A percentile compares a stretch with the other conserved stretches of the same genome.
phyloP scores from a whole-genome alignment of 2,329 filamentous ascomycete species.

The Nectriaceae sp. region DNA sequence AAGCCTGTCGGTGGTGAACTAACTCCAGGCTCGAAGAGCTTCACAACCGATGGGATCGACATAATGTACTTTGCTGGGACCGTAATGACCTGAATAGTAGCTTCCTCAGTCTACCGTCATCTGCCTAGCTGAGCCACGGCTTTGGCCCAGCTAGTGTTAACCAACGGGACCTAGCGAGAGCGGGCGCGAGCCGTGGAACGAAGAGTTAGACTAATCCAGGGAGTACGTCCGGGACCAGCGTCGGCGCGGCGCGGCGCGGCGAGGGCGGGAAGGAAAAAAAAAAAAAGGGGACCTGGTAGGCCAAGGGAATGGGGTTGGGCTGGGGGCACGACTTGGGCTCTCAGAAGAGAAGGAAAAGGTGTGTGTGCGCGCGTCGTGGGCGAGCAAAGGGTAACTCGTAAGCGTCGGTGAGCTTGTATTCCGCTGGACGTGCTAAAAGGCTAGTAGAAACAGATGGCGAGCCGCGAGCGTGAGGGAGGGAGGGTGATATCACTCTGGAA shows the following conservation, averaged over 20 bases:
- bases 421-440: not conserved
- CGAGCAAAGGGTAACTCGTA: not conserved
- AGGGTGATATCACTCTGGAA: not conserved
- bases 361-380: not conserved
- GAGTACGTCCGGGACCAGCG: constrained; percentile 11
- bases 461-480: not conserved
- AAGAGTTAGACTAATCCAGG: constrained; percentile 24
- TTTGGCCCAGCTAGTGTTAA: constrained; percentile 17
- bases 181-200: constrained; percentile 24
- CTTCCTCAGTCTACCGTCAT: constrained; percentile 10
- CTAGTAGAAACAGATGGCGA: not conserved
- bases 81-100: constrained; percentile 11
- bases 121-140: constrained; percentile 12
- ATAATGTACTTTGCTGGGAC: constrained; percentile 12
- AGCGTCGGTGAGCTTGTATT: not conserved
- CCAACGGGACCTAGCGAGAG: constrained; percentile 23
- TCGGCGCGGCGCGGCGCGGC: constrained; percentile 24
- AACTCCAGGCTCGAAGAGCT: constrained; percentile 34
- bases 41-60: constrained; percentile 28
- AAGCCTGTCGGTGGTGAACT: constrained; percentile 16
- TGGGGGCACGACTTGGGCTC: constrained; percentile 19
- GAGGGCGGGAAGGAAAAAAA: constrained; percentile 16
- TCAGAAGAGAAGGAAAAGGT: constrained; percentile 2
- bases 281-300: constrained; percentile 16
- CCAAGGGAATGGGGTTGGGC: constrained; percentile 8